Conservation (phyloP, 2,329 filamentous ascomycete species). For the Aspergillus intermedius region DNA sequence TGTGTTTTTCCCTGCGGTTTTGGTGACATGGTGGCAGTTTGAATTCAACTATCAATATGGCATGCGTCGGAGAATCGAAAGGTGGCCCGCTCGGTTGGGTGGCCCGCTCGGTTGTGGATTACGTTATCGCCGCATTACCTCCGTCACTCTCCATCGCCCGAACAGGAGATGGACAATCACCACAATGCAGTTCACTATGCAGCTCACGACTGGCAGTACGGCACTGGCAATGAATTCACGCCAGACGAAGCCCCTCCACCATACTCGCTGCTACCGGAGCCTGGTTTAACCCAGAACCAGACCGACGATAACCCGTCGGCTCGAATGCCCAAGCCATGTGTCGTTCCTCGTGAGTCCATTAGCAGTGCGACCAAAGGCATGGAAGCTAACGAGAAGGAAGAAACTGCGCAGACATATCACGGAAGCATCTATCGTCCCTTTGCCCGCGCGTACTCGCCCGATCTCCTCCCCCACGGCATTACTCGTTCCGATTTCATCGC, state of each 20-base stretch:
- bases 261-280: neutral
- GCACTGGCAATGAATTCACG: neutral
- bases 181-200: neutral
- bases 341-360: conserved; percentile 7
- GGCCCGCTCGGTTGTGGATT: no score
- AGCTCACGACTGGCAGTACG: neutral
- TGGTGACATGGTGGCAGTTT: no score
- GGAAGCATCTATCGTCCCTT: conserved; percentile 11
- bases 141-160: no score
- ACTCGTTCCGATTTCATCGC: conserved; percentile 17
- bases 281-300: conserved; percentile 5
- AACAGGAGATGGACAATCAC: neutral
- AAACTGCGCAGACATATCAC: conserved; percentile 10
- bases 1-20: no score
- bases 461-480: conserved; percentile 3
- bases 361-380: neutral
- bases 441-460: conserved; percentile 7
- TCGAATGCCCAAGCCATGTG: conserved; percentile 6
- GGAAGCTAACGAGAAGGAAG: neutral
- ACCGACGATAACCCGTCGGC: neutral
- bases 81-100: no score
- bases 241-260: neutral
- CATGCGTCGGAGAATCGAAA: no score
- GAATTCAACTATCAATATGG: no score
- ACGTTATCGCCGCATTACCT: no score